Evolutionary conservation across 2,329 filamentous ascomycete species (phyloP).

Genomic region (Fusarium haematococcum): DNA sequence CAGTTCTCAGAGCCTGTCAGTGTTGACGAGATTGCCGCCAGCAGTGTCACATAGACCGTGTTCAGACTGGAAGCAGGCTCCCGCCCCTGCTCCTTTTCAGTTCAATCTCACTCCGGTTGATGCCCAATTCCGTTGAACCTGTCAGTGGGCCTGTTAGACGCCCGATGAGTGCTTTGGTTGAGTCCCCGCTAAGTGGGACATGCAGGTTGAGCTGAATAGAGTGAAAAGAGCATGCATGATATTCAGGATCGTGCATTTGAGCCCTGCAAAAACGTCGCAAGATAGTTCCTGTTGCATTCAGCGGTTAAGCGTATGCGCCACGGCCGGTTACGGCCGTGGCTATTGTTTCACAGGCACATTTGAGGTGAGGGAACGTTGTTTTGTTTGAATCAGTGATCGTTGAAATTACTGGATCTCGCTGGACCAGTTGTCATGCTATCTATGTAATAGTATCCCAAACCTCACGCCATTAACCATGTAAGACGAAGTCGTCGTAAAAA

Average conservation of each 20-base stretch:
- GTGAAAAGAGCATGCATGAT: neutral
- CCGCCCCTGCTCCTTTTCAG: neutral
- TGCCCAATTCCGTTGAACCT: neutral
- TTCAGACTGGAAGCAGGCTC: neutral
- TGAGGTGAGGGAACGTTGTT: too few relatives aligned
- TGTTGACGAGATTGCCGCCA: neutral
- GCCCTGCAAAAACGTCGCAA: neutral
- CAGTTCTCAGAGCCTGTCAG: neutral
- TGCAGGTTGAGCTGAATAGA: neutral
- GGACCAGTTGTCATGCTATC: constrained; percentile 25
- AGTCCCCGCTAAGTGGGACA: neutral
- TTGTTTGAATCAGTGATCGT: constrained; percentile 2
- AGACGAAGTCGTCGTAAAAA: constrained; percentile 13
- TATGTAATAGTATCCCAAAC: constrained; percentile 30
- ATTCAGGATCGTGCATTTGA: neutral
- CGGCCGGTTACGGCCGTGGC: neutral
- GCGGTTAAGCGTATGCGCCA: neutral
- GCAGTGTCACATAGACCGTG: neutral
- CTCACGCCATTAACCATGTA: constrained; percentile 20
- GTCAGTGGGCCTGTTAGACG: neutral
- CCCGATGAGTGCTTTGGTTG: neutral
- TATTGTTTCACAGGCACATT: neutral
- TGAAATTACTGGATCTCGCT: constrained; percentile 20
- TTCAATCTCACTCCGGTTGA: neutral
- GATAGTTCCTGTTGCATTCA: neutral